A percentile compares a stretch with the other conserved stretches of the same genome.
Conservation (phyloP, 345 rosid genomes). For the Euphorbia peplus region DNA sequence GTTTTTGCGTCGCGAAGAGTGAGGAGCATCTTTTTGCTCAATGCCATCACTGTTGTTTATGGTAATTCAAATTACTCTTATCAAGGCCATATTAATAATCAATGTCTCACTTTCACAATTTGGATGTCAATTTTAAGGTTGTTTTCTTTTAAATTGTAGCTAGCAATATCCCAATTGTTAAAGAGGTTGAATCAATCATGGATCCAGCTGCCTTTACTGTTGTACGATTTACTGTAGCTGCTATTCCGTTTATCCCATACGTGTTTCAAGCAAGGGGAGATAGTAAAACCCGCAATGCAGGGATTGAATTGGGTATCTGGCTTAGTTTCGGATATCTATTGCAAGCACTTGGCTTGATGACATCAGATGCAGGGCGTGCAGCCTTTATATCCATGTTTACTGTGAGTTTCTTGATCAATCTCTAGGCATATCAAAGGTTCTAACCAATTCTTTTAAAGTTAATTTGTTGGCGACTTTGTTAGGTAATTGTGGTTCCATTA, state of each 20-base stretch:
- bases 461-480: conserved; percentile 22
- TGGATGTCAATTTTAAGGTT: neutral
- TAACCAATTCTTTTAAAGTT: too few relatives aligned
- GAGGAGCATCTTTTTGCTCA: conserved; percentile 52
- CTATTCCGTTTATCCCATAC: conserved; percentile 55
- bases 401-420: conserved; percentile 31
- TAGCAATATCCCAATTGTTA: conserved; percentile 54
- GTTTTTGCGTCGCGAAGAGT: conserved; percentile 42
- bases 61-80: too few relatives aligned
- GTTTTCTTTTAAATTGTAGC: conserved; percentile 37
- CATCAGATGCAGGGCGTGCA: conserved; percentile 64
- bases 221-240: conserved; percentile 48
- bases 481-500: conserved; percentile 68
- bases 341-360: conserved; percentile 54
- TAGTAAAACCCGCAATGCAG: conserved; percentile 47
- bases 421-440: neutral
- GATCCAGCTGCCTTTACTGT: conserved; percentile 55
- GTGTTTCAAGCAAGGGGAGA: conserved; percentile 37
- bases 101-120: neutral
- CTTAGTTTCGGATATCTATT: conserved; percentile 54
- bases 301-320: conserved; percentile 67
- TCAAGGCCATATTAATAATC: neutral
- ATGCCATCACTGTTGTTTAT: conserved; percentile 45
- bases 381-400: conserved; percentile 52
- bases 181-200: conserved; percentile 48